Evolutionary conservation across 257 asterid genomes (phyloP), one percentile per base, ranked within the genome.

Genomic region (Nicotiana sylvestris): DNA sequence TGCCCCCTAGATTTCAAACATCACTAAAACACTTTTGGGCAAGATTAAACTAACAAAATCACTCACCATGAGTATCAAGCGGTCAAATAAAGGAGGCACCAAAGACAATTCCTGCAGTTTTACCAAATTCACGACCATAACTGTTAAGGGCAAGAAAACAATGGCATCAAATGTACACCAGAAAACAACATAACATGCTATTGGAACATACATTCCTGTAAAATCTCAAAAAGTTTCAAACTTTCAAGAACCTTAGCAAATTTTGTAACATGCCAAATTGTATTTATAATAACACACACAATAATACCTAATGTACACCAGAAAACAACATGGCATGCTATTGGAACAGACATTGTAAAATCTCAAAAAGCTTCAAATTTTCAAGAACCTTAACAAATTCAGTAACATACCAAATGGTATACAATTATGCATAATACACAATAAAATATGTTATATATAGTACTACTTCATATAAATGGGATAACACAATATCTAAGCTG

Each of bases 41-140:
- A 66, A 70, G 76, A 49, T 32, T 55, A 69, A 64, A 70, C 18
- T 78, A 57, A 12, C 33, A 60, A 15, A 25, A 56, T 39, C 46
- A 77, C 91, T 57, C 87, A 95, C 99, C 99, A 95, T 90, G 49
- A 95, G 43, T 84, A 93, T 87, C 58, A 95, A 87, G 77, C 93
- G 87, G 81, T 95, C 97, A 77, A 85, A 93, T 80, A 88, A 81
- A 46, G 97, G 93, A 85, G 93, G 92, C 74, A 93, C 91, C 29
- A 93, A 92, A 80, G 99, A 93, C 57, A 91, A 72, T 83, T 90
- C 91, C 98, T 93, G 97, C 92, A 86, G 80, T 83, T 66, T 76
- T 76, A 76, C 46, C 46, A 76, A 16, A 76, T 76, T 76, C 35
- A 76, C 27, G 76, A 85, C 80, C 86, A 70, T 51, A 60, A 83